Conservation (phyloP, 805 yeast species). For the Wickerhamiella parazyma region DNA sequence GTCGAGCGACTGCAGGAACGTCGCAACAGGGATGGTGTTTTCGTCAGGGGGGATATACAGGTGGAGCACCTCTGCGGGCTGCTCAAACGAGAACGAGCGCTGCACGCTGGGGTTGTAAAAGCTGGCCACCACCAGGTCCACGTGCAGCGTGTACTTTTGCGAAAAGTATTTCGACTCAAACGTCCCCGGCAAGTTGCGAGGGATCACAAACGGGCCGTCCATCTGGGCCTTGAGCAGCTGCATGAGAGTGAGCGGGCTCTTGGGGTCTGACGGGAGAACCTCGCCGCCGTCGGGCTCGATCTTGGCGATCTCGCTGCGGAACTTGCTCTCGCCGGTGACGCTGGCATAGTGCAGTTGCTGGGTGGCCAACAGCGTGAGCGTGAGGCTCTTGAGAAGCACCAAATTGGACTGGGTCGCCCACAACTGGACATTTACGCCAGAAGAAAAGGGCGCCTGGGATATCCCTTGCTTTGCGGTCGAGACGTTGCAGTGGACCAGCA, state of each 20-base stretch:
- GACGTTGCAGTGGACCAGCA: conserved; percentile 1
- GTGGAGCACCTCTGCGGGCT: conserved; percentile 8
- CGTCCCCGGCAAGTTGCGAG: conserved; percentile 3
- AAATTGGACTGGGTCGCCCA: conserved; percentile 3
- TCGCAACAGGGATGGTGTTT: background rate
- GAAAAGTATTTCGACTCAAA: conserved; percentile 4
- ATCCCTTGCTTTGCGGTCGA: conserved; percentile 4
- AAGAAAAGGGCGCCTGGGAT: conserved; percentile 7
- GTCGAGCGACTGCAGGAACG: background rate
- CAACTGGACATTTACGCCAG: conserved; percentile 1
- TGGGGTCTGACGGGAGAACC: background rate
- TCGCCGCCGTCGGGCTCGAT: conserved; percentile 4
- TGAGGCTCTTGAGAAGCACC: background rate
- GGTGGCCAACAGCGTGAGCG: conserved; percentile 3
- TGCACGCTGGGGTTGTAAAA: background rate
- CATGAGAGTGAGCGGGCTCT: background rate
- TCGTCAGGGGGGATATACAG: conserved; percentile 1
- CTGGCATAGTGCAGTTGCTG: conserved; percentile 3
- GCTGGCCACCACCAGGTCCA: conserved; percentile 1
- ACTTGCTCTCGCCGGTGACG: conserved; percentile 5
- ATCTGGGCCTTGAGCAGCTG: conserved; percentile 6
- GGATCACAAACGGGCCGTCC: background rate
- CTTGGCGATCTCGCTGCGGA: conserved; percentile 2
- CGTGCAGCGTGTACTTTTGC: conserved; percentile 4
- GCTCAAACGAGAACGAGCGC: background rate